phyloP scores from a whole-genome alignment of 176 grass and related monocot species.

The Avena atlantica region DNA sequence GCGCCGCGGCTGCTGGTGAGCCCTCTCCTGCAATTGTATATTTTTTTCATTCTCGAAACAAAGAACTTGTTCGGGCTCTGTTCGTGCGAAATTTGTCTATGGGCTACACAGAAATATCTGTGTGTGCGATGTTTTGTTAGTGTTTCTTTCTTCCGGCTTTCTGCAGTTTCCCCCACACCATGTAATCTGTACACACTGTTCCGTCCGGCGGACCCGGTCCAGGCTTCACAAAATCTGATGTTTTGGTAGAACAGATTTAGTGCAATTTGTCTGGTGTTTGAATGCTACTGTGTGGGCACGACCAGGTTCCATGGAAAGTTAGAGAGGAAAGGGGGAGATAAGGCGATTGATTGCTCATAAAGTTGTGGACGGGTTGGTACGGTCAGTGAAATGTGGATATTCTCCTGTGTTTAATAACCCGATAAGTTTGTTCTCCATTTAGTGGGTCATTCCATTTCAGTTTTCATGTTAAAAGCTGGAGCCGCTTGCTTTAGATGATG shows the following conservation, averaged over 20 bases:
- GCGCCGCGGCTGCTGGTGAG: constrained; percentile 38
- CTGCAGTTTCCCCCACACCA: neutral
- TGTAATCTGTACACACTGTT: neutral
- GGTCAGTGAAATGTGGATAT: constrained; percentile 32
- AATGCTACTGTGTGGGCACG: neutral
- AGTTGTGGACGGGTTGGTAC: neutral
- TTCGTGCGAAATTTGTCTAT: neutral
- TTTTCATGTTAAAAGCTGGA: constrained; percentile 1
- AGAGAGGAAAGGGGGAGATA: neutral
- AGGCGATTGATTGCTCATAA: neutral
- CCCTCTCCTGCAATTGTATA: neutral
- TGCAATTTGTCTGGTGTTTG: neutral
- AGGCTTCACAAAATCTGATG: constrained; percentile 1
- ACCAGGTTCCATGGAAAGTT: neutral
- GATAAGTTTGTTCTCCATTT: neutral
- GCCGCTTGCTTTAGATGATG: neutral
- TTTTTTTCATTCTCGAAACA: neutral
- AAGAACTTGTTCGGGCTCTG: neutral
- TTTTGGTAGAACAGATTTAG: neutral
- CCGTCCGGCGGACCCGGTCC: neutral
- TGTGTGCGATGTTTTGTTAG: neutral
- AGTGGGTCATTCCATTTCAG: neutral
- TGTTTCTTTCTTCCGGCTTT: neutral
- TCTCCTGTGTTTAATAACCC: neutral
- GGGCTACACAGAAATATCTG: neutral